A percentile compares a stretch with the other conserved stretches of the same genome.
Conservation (phyloP, 345 rosid species). For the Durio zibethinus region DNA sequence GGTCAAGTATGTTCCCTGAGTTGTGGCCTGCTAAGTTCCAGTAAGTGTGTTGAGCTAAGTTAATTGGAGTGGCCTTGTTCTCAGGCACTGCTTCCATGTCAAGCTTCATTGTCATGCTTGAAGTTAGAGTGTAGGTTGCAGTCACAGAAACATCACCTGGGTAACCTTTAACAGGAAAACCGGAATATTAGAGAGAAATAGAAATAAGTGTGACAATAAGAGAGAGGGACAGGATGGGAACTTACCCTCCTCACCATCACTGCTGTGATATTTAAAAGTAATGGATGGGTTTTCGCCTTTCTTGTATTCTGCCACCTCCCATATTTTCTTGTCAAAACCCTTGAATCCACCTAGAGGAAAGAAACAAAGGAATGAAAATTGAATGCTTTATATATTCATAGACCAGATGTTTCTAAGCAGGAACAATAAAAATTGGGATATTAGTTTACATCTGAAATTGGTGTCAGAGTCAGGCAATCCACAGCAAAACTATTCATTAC, state of each 20-base stretch:
- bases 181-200: constrained; percentile 1
- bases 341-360: constrained; percentile 65
- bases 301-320: constrained; percentile 69
- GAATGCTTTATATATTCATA: not conserved
- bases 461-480: not conserved
- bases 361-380: not conserved
- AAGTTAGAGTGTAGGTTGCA: constrained; percentile 71
- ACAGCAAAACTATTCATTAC: not conserved
- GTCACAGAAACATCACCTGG: constrained; percentile 76
- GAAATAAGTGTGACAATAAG: not conserved
- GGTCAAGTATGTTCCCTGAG: constrained; percentile 70
- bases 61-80: constrained; percentile 76
- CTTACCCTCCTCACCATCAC: constrained; percentile 87
- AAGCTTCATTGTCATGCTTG: constrained; percentile 69
- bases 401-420: not conserved
- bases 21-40: constrained; percentile 88
- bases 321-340: constrained; percentile 77
- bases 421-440: not conserved
- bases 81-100: constrained; percentile 86
- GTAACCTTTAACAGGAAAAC: constrained; percentile 48
- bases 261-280: constrained; percentile 61
- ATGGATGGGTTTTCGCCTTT: constrained; percentile 66
- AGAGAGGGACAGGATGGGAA: not conserved
- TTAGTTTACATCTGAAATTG: not conserved
- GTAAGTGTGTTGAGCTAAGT: constrained; percentile 93